Percentiles rank a stretch among this genome's conserved stretches.
phyloP scores from a whole-genome alignment of 345 rosid genomes.

The Turritis glabra region DNA sequence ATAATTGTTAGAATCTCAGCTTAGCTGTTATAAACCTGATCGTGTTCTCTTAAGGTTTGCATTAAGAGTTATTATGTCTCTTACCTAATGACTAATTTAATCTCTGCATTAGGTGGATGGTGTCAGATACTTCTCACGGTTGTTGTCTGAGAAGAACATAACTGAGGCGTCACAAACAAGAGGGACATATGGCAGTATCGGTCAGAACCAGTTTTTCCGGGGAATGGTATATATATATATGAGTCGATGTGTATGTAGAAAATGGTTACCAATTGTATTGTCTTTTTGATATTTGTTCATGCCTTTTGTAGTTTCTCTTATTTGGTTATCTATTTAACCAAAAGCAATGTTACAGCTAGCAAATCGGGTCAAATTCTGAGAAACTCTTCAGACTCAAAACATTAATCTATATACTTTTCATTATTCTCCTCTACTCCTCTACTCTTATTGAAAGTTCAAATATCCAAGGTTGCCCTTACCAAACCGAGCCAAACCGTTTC shows the following conservation, averaged over 20 bases:
- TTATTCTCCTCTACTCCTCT: no score
- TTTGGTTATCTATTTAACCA: slow-evolving; percentile 16
- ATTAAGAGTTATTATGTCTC: background rate
- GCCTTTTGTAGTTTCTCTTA: background rate
- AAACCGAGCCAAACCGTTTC: no score
- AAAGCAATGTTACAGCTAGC: slow-evolving; percentile 2
- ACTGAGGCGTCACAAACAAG: slow-evolving; percentile 10
- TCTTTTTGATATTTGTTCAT: slow-evolving; percentile 11
- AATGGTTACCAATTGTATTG: slow-evolving; percentile 9
- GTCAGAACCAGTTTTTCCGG: slow-evolving; percentile 6
- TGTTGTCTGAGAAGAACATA: slow-evolving; percentile 34
- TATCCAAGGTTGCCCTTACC: no score
- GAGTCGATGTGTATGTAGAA: slow-evolving; percentile 2
- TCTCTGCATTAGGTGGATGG: slow-evolving; percentile 18
- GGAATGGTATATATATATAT: slow-evolving; percentile 24
- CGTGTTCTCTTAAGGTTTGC: background rate
- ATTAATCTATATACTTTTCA: no score
- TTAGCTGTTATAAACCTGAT: slow-evolving; percentile 3
- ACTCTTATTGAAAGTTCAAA: no score
- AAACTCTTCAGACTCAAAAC: no score
- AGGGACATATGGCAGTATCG: slow-evolving; percentile 16
- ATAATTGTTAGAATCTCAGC: background rate
- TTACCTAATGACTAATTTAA: background rate
- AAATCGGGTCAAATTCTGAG: no score
- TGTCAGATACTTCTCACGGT: slow-evolving; percentile 23